These are phyloP conservation scores for Strigomonas galati DNA, from an alignment of 208 protist species.

Conservation along the genomic window DNA sequence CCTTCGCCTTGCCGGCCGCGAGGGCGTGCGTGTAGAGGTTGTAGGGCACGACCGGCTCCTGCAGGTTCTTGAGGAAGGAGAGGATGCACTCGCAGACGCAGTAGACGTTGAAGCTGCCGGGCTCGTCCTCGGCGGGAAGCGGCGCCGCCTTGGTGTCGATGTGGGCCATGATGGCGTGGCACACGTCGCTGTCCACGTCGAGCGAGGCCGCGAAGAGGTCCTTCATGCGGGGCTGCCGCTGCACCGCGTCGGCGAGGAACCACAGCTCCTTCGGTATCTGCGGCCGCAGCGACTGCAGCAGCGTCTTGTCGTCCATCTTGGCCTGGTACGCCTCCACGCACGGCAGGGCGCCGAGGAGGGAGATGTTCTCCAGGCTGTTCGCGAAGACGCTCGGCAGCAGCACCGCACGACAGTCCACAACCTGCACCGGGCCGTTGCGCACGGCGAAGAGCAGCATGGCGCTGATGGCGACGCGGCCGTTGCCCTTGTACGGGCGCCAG, in stretches of 20 bases:
- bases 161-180: slow-evolving; percentile 55
- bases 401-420: slow-evolving; percentile 58
- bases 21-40: slow-evolving; percentile 54
- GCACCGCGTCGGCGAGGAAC: slow-evolving; percentile 66
- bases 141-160: slow-evolving; percentile 51
- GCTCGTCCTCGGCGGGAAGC: slow-evolving; percentile 30
- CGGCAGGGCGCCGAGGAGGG: slow-evolving; percentile 42
- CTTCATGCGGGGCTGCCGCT: slow-evolving; percentile 33
- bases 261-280: slow-evolving; percentile 89
- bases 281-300: slow-evolving; percentile 36
- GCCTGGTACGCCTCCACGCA: slow-evolving; percentile 63
- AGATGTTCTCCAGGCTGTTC: slow-evolving; percentile 75
- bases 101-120: slow-evolving; percentile 17
- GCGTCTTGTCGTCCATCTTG: slow-evolving; percentile 29
- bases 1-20: slow-evolving; percentile 42
- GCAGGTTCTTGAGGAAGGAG: slow-evolving; percentile 65
- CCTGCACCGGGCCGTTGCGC: slow-evolving; percentile 44
- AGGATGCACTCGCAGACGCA: slow-evolving; percentile 68
- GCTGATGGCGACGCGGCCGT: slow-evolving; percentile 32
- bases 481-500: slow-evolving; percentile 67
- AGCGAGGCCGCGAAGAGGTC: slow-evolving; percentile 63
- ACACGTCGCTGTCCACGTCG: slow-evolving; percentile 29
- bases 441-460: slow-evolving; percentile 62
- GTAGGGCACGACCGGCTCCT: slow-evolving; percentile 81
- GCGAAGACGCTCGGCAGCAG: slow-evolving; percentile 76